Conservation (phyloP, 2,329 filamentous ascomycete species). For the Aspergillus alliaceus region DNA sequence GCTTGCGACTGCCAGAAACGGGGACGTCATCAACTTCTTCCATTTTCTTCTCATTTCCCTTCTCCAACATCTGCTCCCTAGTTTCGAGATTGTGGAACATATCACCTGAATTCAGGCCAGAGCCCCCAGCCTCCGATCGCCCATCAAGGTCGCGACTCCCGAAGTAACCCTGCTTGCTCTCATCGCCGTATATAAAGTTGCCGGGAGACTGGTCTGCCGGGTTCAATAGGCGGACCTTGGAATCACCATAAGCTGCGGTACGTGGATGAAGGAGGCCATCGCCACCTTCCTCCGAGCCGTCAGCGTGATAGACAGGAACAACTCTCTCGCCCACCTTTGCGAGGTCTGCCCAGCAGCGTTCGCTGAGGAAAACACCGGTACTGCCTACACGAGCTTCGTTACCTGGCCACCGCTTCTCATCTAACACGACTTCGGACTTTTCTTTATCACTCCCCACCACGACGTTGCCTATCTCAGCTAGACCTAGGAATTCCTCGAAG, state of each 20-base stretch:
- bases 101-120: conserved; percentile 87
- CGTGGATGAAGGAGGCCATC: conserved; percentile 59
- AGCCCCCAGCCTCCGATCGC: conserved; percentile 87
- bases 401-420: conserved; percentile 86
- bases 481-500: conserved; percentile 90
- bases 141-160: conserved; percentile 75
- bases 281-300: conserved; percentile 56
- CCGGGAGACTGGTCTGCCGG: conserved; percentile 53
- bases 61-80: conserved; percentile 89
- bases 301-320: conserved; percentile 60
- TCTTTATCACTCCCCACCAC: conserved; percentile 91
- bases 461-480: conserved; percentile 79
- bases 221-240: conserved; percentile 56
- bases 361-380: conserved; percentile 93
- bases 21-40: conserved; percentile 84
- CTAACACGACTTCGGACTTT: conserved; percentile 85
- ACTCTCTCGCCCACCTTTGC: conserved; percentile 68
- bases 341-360: conserved; percentile 92
- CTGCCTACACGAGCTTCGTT: conserved; percentile 90
- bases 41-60: conserved; percentile 86
- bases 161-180: conserved; percentile 80
- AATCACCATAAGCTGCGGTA: conserved; percentile 44
- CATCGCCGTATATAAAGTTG: conserved; percentile 66
- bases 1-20: conserved; percentile 76
- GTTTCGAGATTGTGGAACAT: conserved; percentile 99